Percentiles rank a stretch among this genome's conserved stretches.
These are phyloP conservation scores for Mimosa bimucronata DNA, from an alignment of 306 rosid species.

Conservation along the genomic window DNA sequence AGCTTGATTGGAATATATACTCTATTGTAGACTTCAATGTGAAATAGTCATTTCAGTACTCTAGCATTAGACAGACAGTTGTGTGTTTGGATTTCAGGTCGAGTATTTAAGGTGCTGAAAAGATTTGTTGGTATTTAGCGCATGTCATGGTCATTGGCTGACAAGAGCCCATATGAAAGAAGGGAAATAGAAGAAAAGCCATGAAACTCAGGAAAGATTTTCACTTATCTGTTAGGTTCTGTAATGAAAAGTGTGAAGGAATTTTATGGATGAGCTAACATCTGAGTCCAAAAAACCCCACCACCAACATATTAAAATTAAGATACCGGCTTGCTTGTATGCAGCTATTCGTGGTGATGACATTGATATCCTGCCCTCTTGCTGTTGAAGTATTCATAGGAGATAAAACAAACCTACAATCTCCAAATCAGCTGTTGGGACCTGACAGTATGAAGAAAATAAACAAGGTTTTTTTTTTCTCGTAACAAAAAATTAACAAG, in stretches of 20 bases:
- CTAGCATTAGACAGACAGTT: neutral
- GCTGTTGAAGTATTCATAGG: constrained; percentile 90
- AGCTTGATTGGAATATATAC: neutral
- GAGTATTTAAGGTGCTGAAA: neutral
- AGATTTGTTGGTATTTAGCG: neutral
- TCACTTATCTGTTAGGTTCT: neutral
- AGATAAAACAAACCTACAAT: constrained; percentile 74
- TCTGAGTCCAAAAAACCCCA: neutral
- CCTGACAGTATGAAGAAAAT: too few relatives aligned
- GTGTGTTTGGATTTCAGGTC: neutral
- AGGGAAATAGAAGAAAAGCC: constrained; percentile 1
- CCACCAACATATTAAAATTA: constrained; percentile 23
- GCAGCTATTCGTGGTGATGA: constrained; percentile 87
- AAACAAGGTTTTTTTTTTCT: too few relatives aligned
- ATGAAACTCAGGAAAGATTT: neutral
- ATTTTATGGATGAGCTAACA: neutral
- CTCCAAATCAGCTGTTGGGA: constrained; percentile 66
- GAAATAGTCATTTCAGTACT: neutral
- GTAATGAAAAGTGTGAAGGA: neutral
- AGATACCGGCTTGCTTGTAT: constrained; percentile 30
- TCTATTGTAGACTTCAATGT: neutral
- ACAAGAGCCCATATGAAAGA: neutral
- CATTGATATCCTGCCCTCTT: constrained; percentile 82
- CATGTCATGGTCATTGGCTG: constrained; percentile 11
- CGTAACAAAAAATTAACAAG: too few relatives aligned